Base-by-base conservation (phyloP, 192 early-diverging fungal species). In the Linnemannia exigua region DNA sequence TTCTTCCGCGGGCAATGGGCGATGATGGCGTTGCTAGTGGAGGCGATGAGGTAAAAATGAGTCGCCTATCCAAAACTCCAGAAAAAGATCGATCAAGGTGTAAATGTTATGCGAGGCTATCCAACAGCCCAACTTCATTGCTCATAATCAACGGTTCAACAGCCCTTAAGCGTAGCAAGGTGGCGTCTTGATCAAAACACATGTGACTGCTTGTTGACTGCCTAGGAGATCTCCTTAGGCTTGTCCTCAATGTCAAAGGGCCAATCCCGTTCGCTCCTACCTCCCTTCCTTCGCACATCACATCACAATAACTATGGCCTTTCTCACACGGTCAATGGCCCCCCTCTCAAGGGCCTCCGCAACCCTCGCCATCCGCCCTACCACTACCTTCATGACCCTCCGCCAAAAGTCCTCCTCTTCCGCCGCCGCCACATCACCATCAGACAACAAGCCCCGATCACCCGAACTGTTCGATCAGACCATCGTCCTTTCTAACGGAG, bases 401-500 rank as follows among this genome's bases (percentile, higher is more conserved):
- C 79, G 75, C 33, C 54, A 75, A 48, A 81, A 79, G 74, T 79
- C 84, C 35, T 58, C 52, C 33, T 52, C 67, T 12, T 44, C 79
- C 5, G 54, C 79, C 36, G 31, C 76, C 11, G 22, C 76, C 19
- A 35, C 80, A 70, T 25, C 84, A 31, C 31, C 77, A 54, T 52
- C 67, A 36, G 37, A 37, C 33, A 25, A 51, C 17, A 33, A 25
- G 20, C 36, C 80, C 25, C 84, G 88, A 72, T 88, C 89, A 70
- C 95, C 95, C 20, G 93, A 94, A 76, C 84, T 93, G n/a, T 98
- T 98, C 82, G 87, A 91, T 44, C 95, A 98, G 87, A 94, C 92
- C 70, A 92, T 99, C 17, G 92, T 97, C 2, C 93, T 98, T 46
- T 95, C 96, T 8, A 96, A 98, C 88, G 98, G 98, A 12, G 94